phyloP scores from a whole-genome alignment of 345 rosid species.

The Camelina hispida region DNA sequence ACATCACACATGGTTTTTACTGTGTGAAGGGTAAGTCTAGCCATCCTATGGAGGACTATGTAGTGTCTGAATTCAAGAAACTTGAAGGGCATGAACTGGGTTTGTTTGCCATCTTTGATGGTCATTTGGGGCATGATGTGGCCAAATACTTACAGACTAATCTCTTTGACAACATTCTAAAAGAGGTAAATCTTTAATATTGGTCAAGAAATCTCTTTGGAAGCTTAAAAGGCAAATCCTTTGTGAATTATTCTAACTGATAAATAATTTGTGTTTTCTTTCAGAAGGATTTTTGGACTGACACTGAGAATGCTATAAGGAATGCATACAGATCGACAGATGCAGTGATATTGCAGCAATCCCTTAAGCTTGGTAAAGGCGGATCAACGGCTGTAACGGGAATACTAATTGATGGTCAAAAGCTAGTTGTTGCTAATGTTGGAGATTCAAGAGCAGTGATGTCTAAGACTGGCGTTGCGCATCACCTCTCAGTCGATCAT shows the following conservation, averaged over 20 bases:
- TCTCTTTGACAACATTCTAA: constrained; percentile 73
- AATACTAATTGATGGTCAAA: constrained; percentile 71
- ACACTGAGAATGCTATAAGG: constrained; percentile 65
- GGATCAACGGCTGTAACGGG: constrained; percentile 96
- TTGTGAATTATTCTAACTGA: background rate
- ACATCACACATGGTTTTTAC: constrained; percentile 73
- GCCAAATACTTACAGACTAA: constrained; percentile 73
- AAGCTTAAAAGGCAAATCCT: background rate
- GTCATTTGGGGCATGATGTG: constrained; percentile 86
- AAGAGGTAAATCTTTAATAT: constrained; percentile 52
- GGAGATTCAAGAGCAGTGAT: constrained; percentile 95
- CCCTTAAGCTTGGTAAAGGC: constrained; percentile 71
- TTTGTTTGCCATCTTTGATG: constrained; percentile 85
- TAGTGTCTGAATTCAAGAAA: constrained; percentile 65
- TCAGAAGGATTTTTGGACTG: constrained; percentile 78
- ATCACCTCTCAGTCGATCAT: constrained; percentile 80
- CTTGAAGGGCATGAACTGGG: constrained; percentile 64
- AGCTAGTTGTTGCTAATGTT: constrained; percentile 79
- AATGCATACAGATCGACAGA: constrained; percentile 76
- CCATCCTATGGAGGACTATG: constrained; percentile 85
- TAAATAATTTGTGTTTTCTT: background rate
- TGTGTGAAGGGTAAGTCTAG: constrained; percentile 77
- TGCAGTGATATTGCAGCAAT: constrained; percentile 60
- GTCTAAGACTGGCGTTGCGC: constrained; percentile 62
- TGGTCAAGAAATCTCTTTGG: background rate